Evolutionary conservation across 2,329 filamentous ascomycete species (phyloP), one percentile per base, ranked within the genome.

Genomic region (Venturia nashicola): DNA sequence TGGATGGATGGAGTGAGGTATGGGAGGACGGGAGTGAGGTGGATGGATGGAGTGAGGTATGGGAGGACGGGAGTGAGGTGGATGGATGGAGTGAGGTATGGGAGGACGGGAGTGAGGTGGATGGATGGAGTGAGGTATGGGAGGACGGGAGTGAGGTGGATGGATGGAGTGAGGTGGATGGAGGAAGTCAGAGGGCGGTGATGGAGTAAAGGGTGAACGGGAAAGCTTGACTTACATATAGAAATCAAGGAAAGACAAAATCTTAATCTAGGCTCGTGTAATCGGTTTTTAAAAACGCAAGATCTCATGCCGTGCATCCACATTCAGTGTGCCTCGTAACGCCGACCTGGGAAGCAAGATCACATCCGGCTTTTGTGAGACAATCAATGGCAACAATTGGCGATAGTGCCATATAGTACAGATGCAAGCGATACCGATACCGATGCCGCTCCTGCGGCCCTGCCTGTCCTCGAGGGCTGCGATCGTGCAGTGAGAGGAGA

Each of bases 171-270:
- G 6, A 42, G 57, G 36, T 3, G n/a, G 18, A 7, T 23, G 59
- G 14, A 60, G 36, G 51, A 57, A 20, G 51, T 34, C 27, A 4
- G 4, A 27, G 27, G 27, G 36, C 14, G 32, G 51, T 36, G 51
- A 20, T 57, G 5, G 27, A 57, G 51, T n/a, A 27, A 39, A 57
- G 18, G 51, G 5, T 8, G 23, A 34, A 55, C 6, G 48, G 51
- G 51, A n/a, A 57, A 36, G 51, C 20, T 54, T n/a, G 51, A 57
- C 18, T 36, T 57, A 57, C 18, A 57, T 57, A 57, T 57, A 57
- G 14, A 57, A 34, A 14, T 36, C 51, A 57, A 32, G 51, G 18
- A 57, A 57, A 32, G 36, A 32, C 36, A 57, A 57, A 3, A 7
- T 32, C 32, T 39, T 32, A 34, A 57, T 57, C 51, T 57, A 36